Evolutionary conservation across 2,329 filamentous ascomycete genomes (phyloP).

Genomic region (Lizonia empirigonia): DNA sequence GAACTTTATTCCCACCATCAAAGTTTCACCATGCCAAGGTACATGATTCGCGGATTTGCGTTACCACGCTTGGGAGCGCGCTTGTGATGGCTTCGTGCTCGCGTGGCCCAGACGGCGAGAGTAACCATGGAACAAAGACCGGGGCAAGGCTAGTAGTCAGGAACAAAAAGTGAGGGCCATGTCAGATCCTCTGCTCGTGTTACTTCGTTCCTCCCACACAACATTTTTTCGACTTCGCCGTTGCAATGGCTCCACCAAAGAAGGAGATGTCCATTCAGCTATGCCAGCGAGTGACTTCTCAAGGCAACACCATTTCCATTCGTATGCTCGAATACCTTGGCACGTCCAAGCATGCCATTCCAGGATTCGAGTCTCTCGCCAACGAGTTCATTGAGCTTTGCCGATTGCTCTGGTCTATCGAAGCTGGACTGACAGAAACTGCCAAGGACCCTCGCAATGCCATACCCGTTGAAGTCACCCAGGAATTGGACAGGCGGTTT

Average conservation of each 20-base stretch:
- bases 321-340: slow-evolving; percentile 47
- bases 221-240: not conserved
- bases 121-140: slow-evolving; percentile 20
- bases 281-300: slow-evolving; percentile 63
- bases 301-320: slow-evolving; percentile 60
- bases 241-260: slow-evolving; percentile 40
- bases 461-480: slow-evolving; percentile 64
- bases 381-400: slow-evolving; percentile 71
- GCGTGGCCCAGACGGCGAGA: slow-evolving; percentile 26
- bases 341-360: slow-evolving; percentile 43
- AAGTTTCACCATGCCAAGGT: slow-evolving; percentile 8
- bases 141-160: slow-evolving; percentile 20
- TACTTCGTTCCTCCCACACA: slow-evolving; percentile 1
- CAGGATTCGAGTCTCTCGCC: slow-evolving; percentile 60
- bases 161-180: slow-evolving; percentile 24
- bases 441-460: slow-evolving; percentile 55
- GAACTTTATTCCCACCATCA: slow-evolving; percentile 24
- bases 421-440: slow-evolving; percentile 62
- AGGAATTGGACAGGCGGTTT: slow-evolving; percentile 70
- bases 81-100: slow-evolving; percentile 8
- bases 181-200: slow-evolving; percentile 13
- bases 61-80: slow-evolving; percentile 5
- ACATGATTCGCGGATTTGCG: slow-evolving; percentile 11
- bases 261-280: slow-evolving; percentile 56
- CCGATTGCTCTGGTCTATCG: slow-evolving; percentile 70